These are phyloP conservation scores for Aspergillus unguis DNA, from an alignment of 2,329 filamentous ascomycete genomes.

Conservation along the genomic window DNA sequence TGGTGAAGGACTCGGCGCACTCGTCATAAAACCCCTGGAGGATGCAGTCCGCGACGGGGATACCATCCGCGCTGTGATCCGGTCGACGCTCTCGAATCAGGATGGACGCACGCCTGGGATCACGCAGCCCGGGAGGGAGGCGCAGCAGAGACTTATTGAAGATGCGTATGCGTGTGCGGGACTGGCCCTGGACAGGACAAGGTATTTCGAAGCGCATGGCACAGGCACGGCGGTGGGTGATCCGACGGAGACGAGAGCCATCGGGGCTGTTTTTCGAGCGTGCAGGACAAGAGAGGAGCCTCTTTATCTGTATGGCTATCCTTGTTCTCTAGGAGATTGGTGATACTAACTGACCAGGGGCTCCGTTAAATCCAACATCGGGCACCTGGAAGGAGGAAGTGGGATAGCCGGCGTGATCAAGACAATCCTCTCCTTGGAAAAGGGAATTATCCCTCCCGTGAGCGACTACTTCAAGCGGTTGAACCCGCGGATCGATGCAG, in stretches of 20 bases:
- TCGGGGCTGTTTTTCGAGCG: conserved; percentile 1
- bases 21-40: conserved; percentile 57
- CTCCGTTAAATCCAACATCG: conserved; percentile 40
- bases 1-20: conserved; percentile 31
- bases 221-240: conserved; percentile 24
- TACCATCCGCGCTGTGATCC: conserved; percentile 38
- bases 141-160: conserved; percentile 39
- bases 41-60: conserved; percentile 57
- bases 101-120: conserved; percentile 17
- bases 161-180: conserved; percentile 46
- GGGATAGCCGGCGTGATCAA: conserved; percentile 48
- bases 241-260: conserved; percentile 15
- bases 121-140: conserved; percentile 15
- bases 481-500: conserved; percentile 18
- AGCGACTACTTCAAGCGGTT: conserved; percentile 28
- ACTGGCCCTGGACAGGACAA: conserved; percentile 21
- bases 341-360: conserved; percentile 6
- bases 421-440: conserved; percentile 40
- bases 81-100: conserved; percentile 36
- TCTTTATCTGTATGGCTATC: conserved; percentile 11
- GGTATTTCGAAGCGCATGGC: conserved; percentile 23
- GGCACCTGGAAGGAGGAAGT: conserved; percentile 46
- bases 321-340: too few species aligned
- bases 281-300: conserved; percentile 2
- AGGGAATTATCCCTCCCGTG: conserved; percentile 22